Base-by-base conservation (phyloP, 805 yeast genomes). In the Yamadazyma scolyti region DNA sequence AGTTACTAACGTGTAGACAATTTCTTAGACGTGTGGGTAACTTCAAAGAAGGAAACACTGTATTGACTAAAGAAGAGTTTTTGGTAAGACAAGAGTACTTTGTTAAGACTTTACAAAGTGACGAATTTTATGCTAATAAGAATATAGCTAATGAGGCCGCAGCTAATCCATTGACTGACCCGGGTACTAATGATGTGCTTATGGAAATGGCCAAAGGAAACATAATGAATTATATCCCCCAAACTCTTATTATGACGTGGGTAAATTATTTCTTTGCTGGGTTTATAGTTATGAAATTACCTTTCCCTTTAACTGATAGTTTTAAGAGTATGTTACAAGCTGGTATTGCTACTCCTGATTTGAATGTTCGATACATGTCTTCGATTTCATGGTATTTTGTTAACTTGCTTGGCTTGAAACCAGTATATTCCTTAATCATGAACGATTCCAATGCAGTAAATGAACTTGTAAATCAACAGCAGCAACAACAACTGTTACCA, bases 351-450 rank as follows among this genome's bases (percentile, higher is more conserved):
- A 88, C 97, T 1, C 71, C 80, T 1, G 94, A 90, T 47, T 65
- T 93, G 36, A 93, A 89, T 51, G 96, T 81, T 6, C 66, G 95
- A 16, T 93, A 95, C 77, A 97, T 93, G 11, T 81, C 93, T 21
- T 79, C 96, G 3, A 82, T 93, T 13, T 87, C 97, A 4, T 93
- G 97, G 97, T 93, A 90, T 55, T 85, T 93, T 54, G 83, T 90
- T 32, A 84, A 87, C 33, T 74, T 87, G 39, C 56, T 89, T 30
- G 97, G 97, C 17, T 69, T 93, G 38, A 75, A 76, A 43, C 82
- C 96, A 0, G 79, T 93, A 2, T 82, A 81, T 53, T 72, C 83
- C 22, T 68, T 90, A 31, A 41, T 88, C 6, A 70, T 86, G 42
- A 79, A 77, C 9, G 76, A 72, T 36, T 50, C 61, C 3, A 56